Percentiles rank a stretch among this genome's conserved stretches.
These are phyloP conservation scores for Penicillium turbatum DNA, from an alignment of 495 filamentous ascomycete species.

Conservation along the genomic window DNA sequence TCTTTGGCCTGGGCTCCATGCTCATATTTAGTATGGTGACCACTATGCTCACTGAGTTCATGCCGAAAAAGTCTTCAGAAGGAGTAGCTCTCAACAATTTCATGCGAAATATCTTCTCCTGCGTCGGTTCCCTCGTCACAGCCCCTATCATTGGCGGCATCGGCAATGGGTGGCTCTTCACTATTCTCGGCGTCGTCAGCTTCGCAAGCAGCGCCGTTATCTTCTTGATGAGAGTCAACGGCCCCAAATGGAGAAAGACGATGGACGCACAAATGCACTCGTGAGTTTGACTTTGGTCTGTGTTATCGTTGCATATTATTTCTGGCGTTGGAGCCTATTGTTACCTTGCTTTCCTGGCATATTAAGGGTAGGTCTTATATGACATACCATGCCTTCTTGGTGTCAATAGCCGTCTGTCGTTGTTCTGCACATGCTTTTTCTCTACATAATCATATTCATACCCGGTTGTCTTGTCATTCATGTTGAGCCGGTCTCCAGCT, in stretches of 20 bases:
- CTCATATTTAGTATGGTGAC: slow-evolving; percentile 75
- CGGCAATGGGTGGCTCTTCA: slow-evolving; percentile 87
- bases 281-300: slow-evolving; percentile 15
- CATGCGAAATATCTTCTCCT: slow-evolving; percentile 81
- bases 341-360: not conserved
- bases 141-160: slow-evolving; percentile 75
- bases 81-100: slow-evolving; percentile 79
- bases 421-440: not conserved
- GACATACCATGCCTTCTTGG: not conserved
- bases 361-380: too few species aligned
- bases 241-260: slow-evolving; percentile 59
- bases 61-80: slow-evolving; percentile 66
- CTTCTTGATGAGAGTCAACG: slow-evolving; percentile 61
- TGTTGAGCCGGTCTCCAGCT: not conserved
- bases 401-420: not conserved
- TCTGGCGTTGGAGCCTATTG: not conserved
- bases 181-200: slow-evolving; percentile 65
- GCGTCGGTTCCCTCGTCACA: slow-evolving; percentile 68
- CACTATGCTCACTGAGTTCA: slow-evolving; percentile 87
- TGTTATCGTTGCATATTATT: not conserved
- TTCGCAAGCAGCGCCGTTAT: slow-evolving; percentile 54
- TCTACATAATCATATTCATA: not conserved
- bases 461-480: not conserved
- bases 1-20: slow-evolving; percentile 87
- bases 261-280: slow-evolving; percentile 55